Evolutionary conservation across 2,329 filamentous ascomycete species (phyloP), one percentile per base, ranked within the genome.

Genomic region (Monosporascus ibericus): DNA sequence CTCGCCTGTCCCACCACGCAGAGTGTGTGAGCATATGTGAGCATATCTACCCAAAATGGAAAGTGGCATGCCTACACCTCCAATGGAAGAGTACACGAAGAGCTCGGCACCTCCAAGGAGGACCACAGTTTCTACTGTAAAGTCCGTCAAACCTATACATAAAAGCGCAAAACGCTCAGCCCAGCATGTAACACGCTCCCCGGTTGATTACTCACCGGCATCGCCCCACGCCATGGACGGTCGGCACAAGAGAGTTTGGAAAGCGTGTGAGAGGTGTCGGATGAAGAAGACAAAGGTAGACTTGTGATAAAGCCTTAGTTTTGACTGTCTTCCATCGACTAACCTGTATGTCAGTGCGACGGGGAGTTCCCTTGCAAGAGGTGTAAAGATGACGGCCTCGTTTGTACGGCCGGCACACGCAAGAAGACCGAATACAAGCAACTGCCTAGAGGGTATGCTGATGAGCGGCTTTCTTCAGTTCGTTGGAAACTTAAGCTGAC

Each of bases 351-450:
- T 6, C 37, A 84, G 81, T 85, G 82, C 63, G 81, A 85, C 58
- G 82, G 82, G 55, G 81, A 85, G 62, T 84, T 84, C 52, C 82
- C 82, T 9, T 86, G 82, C 67, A 85, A 85, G 69, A 72, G 82
- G 61, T 86, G 82, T 66, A 85, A 83, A 67, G 81, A 85, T 59
- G 82, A 86, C 55, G 81, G 81, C 17, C 71, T 84, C 7, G 79
- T 85, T 20, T 85, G 82, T 68, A 84, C 80, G 7, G 81, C 81
- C 17, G 82, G 82, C 7, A 78, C 80, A 15, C 72, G 82, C 56
- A 85, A 85, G 64, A 85, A 85, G 78, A 81, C 81, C n/a, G 82
- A 85, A 61, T 85, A 82, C 66, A 86, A 86, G 71, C 81, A 85
- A 68, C 66, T 85, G 47, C 82, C 82, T 11, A 71, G 78, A 72